Base-by-base conservation (phyloP, 2,329 filamentous ascomycete genomes). In the Hymenoscyphus scutula region DNA sequence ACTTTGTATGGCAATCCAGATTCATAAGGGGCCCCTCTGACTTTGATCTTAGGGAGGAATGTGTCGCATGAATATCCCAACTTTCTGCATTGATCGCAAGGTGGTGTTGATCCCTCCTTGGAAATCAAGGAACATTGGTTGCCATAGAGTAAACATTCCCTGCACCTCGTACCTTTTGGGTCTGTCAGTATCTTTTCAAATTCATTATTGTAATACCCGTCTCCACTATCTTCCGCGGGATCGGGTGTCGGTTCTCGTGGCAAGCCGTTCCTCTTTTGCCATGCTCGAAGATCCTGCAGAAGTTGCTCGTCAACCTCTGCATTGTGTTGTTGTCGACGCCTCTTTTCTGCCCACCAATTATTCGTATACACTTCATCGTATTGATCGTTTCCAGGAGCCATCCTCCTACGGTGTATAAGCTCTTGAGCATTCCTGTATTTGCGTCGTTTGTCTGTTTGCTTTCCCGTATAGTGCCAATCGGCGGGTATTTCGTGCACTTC, bases 171-270 rank as follows among this genome's bases (percentile, higher is more conserved):
- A 2, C 17, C 10, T 3, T 1, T 13, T 19, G 1, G n/a, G 8
- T 54, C 32, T 2, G 17, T 3, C 10, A 17, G 0, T 10, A 4
- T 30, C 25, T 19, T n/a, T 10, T 53, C 25, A n/a, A 53, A 56
- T 27, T 56, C 59, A 10, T 53, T 15, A 25, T 51, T 23, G 27
- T 37, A 61, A 6, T 17, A 32, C 2, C 30, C 53, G n/a, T 53
- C 34, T 2, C 54, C 59, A 53, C 59, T 61, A 34, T 57, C 53
- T n/a, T 57, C 53, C 10, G 6, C 38, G 6, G 59, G 25, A 34
- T 56, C 53, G 3, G 59, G 59, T 13, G 53, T 57, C 30, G 59
- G 53, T 37, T 61, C 59, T 51, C 59, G 32, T 23, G 11, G 37
- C 27, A 56, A 27, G 25, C 29, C 25, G 7, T 25, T 30, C 1